Evolutionary conservation across 345 rosid species (phyloP).

Genomic region (Odontarrhena argentea): DNA sequence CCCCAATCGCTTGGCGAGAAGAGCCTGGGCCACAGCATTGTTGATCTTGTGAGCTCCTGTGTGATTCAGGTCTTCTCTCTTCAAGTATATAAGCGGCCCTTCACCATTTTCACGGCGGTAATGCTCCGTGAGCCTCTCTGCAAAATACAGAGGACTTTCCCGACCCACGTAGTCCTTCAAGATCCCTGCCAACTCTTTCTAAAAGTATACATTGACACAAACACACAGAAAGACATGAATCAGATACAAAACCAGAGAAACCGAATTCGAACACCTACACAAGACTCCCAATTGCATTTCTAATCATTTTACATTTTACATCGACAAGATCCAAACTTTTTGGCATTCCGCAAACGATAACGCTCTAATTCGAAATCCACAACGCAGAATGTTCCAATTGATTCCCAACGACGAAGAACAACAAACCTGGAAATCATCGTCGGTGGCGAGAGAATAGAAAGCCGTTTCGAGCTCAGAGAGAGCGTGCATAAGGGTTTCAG

Average conservation of each 20-base stretch:
- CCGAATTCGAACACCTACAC: neutral
- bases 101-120: slow-evolving; percentile 70
- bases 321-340: slow-evolving; percentile 8
- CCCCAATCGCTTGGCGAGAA: slow-evolving; percentile 87
- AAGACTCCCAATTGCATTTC: neutral
- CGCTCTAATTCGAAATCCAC: slow-evolving; percentile 13
- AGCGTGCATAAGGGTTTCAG: slow-evolving; percentile 90
- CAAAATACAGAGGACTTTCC: slow-evolving; percentile 87
- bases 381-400: neutral
- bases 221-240: slow-evolving; percentile 1
- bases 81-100: slow-evolving; percentile 85
- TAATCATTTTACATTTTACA: neutral
- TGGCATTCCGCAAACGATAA: neutral
- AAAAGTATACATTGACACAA: slow-evolving; percentile 31
- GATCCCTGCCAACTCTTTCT: slow-evolving; percentile 75
- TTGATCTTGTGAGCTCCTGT: slow-evolving; percentile 94
- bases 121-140: slow-evolving; percentile 85
- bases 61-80: slow-evolving; percentile 97
- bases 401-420: slow-evolving; percentile 2
- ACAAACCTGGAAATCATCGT: slow-evolving; percentile 75
- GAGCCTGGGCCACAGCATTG: slow-evolving; percentile 86
- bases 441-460: slow-evolving; percentile 59
- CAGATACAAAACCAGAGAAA: slow-evolving; percentile 16
- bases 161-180: slow-evolving; percentile 95
- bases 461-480: slow-evolving; percentile 85